Evolutionary conservation across 257 asterid genomes (phyloP).

Genomic region (Plantago elongata): DNA sequence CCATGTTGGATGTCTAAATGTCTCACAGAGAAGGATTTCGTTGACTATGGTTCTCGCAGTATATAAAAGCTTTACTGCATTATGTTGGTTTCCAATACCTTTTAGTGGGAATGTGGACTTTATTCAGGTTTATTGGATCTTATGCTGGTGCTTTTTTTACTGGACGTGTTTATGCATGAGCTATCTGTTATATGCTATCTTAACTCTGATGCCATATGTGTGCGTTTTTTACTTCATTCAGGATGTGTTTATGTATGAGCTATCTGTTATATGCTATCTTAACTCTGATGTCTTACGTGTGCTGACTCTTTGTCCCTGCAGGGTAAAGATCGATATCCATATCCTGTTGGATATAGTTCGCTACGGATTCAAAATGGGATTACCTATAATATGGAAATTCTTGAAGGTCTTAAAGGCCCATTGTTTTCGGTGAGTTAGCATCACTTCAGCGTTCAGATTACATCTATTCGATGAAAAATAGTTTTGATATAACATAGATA

Average conservation of each 20-base stretch:
- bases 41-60: no score
- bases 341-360: constrained; percentile 85
- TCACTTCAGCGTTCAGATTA: constrained; percentile 4
- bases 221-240: not conserved
- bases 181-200: constrained; percentile 16
- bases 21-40: no score
- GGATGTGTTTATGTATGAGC: constrained; percentile 7
- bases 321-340: constrained; percentile 97
- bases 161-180: constrained; percentile 6
- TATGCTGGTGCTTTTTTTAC: no score
- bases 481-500: constrained; percentile 16
- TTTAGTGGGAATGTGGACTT: no score
- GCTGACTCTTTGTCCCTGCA: constrained; percentile 31
- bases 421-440: constrained; percentile 57
- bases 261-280: constrained; percentile 16
- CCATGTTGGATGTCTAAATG: no score
- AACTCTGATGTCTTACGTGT: constrained; percentile 3
- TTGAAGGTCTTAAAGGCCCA: constrained; percentile 88
- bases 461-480: not conserved
- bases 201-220: constrained; percentile 4
- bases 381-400: constrained; percentile 73
- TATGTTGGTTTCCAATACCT: no score
- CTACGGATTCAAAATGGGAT: constrained; percentile 65
- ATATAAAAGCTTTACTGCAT: no score
- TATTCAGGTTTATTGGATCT: no score